Base-by-base conservation (phyloP, 2,329 filamentous ascomycete genomes). In the Sporothrix brunneoviolacea region DNA sequence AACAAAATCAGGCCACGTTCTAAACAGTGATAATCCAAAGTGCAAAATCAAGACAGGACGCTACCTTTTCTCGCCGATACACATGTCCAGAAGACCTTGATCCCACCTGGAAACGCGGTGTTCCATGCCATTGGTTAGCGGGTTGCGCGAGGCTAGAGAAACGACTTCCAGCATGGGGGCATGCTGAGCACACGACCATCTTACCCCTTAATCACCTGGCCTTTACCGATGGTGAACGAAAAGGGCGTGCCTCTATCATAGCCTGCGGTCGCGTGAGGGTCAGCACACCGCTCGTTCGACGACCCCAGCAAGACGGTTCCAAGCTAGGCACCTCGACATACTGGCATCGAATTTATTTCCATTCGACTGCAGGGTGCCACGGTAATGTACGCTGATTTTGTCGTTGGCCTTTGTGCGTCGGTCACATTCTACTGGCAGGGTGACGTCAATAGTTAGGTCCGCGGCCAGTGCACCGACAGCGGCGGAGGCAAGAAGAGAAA, bases 31-130 rank as follows among this genome's bases (percentile, higher is more conserved):
- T n/a, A n/a, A n/a, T n/a, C 6, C 6, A 28, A 10, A 28, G 24
- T 5, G 24, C 5, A 28, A 10, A 28, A 5, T 28, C 24, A 28
- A 28, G 10, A 28, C 21, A 16, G 22, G 10, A 15, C n/a, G n/a
- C 69, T 60, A 74, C 76, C 78, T 80, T 76, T 91, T 91, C 76
- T 97, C 91, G 55, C 93, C 91, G 60, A 94, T 86, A 70, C 93
- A 97, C 91, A 97, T 96, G 63, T 88, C 88, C 48, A 93, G 61
- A 35, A 97, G 77, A 44, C 91, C 91, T 65, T 94, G 70, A 61
- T 97, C 91, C 91, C 91, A 96, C 64, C 84, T 88, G 55, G 39
- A 49, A 21, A 22, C 35, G 55, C 16, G 60, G 61, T 59, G 61
- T 16, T 5, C 7, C n/a, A 19, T 19, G 16, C 33, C 24, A 8